Base-by-base conservation (phyloP, 495 filamentous ascomycete species). In the Hypoxylon fragiforme region DNA sequence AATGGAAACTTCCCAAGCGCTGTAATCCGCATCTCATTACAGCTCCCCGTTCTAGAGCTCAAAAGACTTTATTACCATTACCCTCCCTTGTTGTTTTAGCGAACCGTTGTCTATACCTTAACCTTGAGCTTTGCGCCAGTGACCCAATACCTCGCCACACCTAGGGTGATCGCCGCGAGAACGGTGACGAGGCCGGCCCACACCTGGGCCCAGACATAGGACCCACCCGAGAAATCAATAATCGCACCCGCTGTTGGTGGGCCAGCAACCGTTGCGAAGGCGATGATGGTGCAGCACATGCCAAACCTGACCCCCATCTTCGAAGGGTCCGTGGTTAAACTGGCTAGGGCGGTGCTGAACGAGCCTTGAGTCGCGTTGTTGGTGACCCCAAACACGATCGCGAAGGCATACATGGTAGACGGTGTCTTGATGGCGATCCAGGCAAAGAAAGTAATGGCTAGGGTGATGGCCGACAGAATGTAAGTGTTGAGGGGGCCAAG, bases 291-390 rank as follows among this genome's bases (percentile, higher is more conserved):
- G 21, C 69, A 73, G 12, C 73, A 68, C 73, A 77, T 76, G 24
- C 74, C 74, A 40, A 73, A 76, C 13, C 73, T 35, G 0, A 65
- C 73, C 2, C 75, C 74, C 72, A 76, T 73, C 62, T 71, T 73
- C 14, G 62, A 42, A 1, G 66, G 71, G 43, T 77, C 66, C 31
- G 54, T 63, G 9, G 68, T 75, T 43, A 77, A 21, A 37, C 70
- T 71, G 1, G 72, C 71, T 15, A 78, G 56, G 14, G 69, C 64
- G 21, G 67, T 61, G 14, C 61, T 60, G 50, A 69, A 75, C 7
- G 70, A 54, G 8, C 71, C 70, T 54, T 75, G 73, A 13, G 70
- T 66, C 3, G 67, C 65, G 7, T 69, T 70, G 48, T 68, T 72
- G 26, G 68, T 59, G 21, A 76, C 44, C 1, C 75, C 75, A 22